Evolutionary conservation across 2,329 filamentous ascomycete genomes (phyloP).

Genomic region (Fusarium beomiforme): DNA sequence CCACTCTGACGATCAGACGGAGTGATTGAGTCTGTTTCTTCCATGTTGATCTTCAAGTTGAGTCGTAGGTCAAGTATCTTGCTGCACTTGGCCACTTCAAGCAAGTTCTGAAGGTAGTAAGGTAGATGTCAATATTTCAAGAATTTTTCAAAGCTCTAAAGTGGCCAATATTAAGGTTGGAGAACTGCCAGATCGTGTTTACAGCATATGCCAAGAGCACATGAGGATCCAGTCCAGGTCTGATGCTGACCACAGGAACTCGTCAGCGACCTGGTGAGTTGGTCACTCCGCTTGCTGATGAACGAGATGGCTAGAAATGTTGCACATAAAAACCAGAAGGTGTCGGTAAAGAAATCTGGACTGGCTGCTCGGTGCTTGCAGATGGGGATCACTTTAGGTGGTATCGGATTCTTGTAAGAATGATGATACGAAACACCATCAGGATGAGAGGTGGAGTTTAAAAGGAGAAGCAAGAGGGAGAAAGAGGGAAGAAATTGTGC

Average conservation of each 20-base stretch:
- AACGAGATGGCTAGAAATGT: background rate
- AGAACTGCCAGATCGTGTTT: too few relatives aligned
- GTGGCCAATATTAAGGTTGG: too few relatives aligned
- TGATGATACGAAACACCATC: background rate
- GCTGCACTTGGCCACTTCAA: background rate
- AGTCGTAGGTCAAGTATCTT: background rate
- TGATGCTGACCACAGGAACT: background rate
- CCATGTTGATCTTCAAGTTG: slow-evolving; percentile 24
- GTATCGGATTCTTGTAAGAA: background rate
- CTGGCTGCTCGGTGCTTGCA: background rate
- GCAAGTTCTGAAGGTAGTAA: background rate
- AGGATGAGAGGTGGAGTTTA: background rate
- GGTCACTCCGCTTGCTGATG: background rate
- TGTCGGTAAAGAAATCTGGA: background rate
- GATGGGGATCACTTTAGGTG: background rate
- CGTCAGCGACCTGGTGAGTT: background rate
- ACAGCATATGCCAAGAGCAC: background rate
- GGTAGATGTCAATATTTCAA: background rate
- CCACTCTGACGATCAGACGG: slow-evolving; percentile 34
- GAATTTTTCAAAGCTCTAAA: too few relatives aligned
- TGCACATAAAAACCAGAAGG: background rate
- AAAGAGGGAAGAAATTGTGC: background rate
- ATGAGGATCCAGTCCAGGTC: background rate
- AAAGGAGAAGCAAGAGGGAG: background rate
- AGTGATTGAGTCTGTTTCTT: slow-evolving; percentile 22